Conservation (phyloP, 495 filamentous ascomycete species). For the Aspergillus egyptiacus region DNA sequence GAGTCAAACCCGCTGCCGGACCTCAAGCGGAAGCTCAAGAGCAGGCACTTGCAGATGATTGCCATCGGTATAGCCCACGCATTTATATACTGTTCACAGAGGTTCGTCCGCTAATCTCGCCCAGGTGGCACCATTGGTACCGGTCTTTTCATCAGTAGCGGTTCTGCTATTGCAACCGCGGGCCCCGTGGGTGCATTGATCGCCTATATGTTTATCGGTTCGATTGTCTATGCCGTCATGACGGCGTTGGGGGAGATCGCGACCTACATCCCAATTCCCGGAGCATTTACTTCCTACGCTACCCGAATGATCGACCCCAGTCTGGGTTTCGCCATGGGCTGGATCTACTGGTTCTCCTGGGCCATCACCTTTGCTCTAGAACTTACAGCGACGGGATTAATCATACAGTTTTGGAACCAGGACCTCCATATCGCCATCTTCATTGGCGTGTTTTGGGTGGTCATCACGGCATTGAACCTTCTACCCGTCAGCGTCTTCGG, state of each 20-base stretch:
- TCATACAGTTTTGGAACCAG: slow-evolving; percentile 69
- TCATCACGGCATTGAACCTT: slow-evolving; percentile 62
- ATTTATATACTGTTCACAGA: too few species aligned
- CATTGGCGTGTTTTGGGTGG: slow-evolving; percentile 69
- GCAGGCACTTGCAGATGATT: slow-evolving; percentile 68
- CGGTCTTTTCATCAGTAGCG: slow-evolving; percentile 73
- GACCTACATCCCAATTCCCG: slow-evolving; percentile 70
- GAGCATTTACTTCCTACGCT: slow-evolving; percentile 69
- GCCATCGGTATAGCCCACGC: slow-evolving; percentile 53
- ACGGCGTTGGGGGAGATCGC: slow-evolving; percentile 63
- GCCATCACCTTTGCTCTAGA: slow-evolving; percentile 69
- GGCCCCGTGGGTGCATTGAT: slow-evolving; percentile 67
- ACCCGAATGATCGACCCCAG: slow-evolving; percentile 66
- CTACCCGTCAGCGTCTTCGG: slow-evolving; percentile 54
- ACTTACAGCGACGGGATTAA: slow-evolving; percentile 64
- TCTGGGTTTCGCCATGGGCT: slow-evolving; percentile 73
- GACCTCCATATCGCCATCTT: slow-evolving; percentile 59
- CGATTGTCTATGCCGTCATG: slow-evolving; percentile 57
- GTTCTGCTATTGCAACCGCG: slow-evolving; percentile 56
- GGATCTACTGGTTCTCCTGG: slow-evolving; percentile 65
- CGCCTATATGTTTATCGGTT: slow-evolving; percentile 58
- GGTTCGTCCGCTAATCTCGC: slow-evolving; percentile 36
- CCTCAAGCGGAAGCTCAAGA: slow-evolving; percentile 59
- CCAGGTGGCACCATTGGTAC: slow-evolving; percentile 74
- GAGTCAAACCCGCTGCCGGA: slow-evolving; percentile 39